Evolutionary conservation across 495 filamentous ascomycete genomes (phyloP).

Genomic region (Tuber melanosporum): DNA sequence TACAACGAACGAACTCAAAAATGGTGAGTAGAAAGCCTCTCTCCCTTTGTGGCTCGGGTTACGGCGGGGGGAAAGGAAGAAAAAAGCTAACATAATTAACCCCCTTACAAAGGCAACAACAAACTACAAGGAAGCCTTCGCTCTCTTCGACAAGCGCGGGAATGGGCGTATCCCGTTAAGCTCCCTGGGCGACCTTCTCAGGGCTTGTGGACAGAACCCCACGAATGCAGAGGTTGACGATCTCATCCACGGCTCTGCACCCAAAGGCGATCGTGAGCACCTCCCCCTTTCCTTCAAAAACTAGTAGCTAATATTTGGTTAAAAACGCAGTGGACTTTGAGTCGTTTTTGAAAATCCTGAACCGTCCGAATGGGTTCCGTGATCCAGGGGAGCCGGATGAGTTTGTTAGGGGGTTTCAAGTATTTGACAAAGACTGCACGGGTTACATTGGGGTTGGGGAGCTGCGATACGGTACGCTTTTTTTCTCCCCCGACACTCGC

Average conservation of each 20-base stretch:
- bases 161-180: slow-evolving; percentile 80
- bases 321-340: slow-evolving; percentile 80
- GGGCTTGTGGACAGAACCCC: slow-evolving; percentile 96
- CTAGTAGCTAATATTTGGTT: slow-evolving; percentile 8
- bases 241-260: slow-evolving; percentile 62
- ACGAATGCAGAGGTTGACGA: slow-evolving; percentile 86
- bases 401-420: slow-evolving; percentile 96
- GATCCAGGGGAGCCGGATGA: slow-evolving; percentile 96
- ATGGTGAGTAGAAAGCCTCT: background rate
- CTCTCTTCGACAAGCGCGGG: slow-evolving; percentile 97
- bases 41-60: background rate
- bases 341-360: slow-evolving; percentile 87
- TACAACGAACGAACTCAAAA: background rate
- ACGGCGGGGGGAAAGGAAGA: background rate
- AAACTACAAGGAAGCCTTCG: slow-evolving; percentile 99
- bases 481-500: background rate
- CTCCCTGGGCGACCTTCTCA: slow-evolving; percentile 83
- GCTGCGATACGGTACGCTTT: slow-evolving; percentile 69
- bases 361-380: slow-evolving; percentile 95
- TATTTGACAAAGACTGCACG: slow-evolving; percentile 98
- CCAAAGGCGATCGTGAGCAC: slow-evolving; percentile 81
- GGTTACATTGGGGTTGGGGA: slow-evolving; percentile 96
- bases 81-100: background rate
- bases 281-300: background rate
- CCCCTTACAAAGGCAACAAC: slow-evolving; percentile 72